Base-by-base conservation (phyloP, 1,284 basidiomycete genomes). In the Cystobasidium pallidum region DNA sequence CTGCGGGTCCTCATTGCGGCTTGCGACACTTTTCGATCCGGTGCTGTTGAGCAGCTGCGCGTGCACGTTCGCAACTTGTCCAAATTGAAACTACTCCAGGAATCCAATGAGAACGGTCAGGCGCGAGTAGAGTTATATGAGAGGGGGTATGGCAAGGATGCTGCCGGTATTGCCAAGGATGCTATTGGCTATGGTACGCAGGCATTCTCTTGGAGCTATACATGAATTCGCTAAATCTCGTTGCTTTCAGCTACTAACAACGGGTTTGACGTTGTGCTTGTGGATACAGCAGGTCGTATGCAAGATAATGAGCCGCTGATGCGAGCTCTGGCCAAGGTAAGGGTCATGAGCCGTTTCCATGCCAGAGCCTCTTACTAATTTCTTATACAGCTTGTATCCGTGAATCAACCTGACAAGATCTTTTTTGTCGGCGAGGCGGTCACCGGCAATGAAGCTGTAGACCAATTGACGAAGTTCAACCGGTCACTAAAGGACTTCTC, bases 271-370 rank as follows among this genome's bases (percentile, higher is more conserved):
- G 92, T 96, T 24, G 93, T 98, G 7, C 84, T 98, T 49, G 91
- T 97, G 78, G 94, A 98, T 81, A 97, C 94, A 1, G 94, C 94
- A n/a, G 94, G 94, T 0, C 86, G 94, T 70, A 96, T 97, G 94
- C 94, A 98, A 81, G 94, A 97, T 82, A 98, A 97, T 79, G 94
- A 97, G 88, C 94, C 94, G 1, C 83, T 98, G 70, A 98, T 98
- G 94, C 87, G 92, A n/a, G 94, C 94, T 6, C 85, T 98, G n/a
- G 92, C 94, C 54, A 96, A 97, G 85, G 90, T 90, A 75, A 73
- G 80, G 19, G 15, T 51, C 17, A 47, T 10, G 19, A 13, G 7
- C 36, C 36, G 36, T 7, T 39, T 6, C 36, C 36, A 13, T 39
- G 7, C 36, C 36, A 7, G 13, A 13, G 13, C 36, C 6, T 57